phyloP scores from a whole-genome alignment of 805 yeast species.

The Nakazawaea wyomingensis region DNA sequence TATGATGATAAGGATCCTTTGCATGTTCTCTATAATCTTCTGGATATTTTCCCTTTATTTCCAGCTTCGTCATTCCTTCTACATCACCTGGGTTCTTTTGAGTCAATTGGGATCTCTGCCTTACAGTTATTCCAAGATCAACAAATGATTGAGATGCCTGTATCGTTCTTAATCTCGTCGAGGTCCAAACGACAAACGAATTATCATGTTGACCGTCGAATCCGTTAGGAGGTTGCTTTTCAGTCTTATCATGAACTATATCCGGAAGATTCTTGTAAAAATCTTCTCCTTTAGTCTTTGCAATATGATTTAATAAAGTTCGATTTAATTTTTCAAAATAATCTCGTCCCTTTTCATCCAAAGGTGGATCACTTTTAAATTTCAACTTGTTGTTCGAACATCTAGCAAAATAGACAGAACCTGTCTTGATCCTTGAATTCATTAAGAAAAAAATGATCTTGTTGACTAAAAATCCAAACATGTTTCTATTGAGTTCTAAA shows the following conservation, averaged over 20 bases:
- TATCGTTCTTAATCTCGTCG: conserved; percentile 78
- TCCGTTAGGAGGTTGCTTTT: conserved; percentile 34
- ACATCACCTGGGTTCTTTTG: conserved; percentile 88
- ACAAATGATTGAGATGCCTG: conserved; percentile 72
- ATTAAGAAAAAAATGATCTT: conserved; percentile 88
- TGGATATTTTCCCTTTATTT: conserved; percentile 57
- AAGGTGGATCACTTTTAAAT: conserved; percentile 73
- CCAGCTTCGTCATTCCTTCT: conserved; percentile 60
- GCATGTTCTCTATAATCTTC: conserved; percentile 60
- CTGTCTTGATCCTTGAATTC: conserved; percentile 83
- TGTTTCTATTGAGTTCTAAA: conserved; percentile 72
- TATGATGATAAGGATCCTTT: conserved; percentile 85
- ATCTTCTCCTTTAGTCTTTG: conserved; percentile 26
- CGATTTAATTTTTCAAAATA: conserved; percentile 64
- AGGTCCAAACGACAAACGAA: conserved; percentile 89
- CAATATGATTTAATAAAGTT: conserved; percentile 39
- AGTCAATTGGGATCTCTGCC: conserved; percentile 77
- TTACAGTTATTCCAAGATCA: conserved; percentile 55
- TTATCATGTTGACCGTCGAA: conserved; percentile 54
- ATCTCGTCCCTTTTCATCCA: conserved; percentile 65
- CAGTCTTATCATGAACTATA: background rate
- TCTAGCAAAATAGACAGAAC: conserved; percentile 89
- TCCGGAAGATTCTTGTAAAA: conserved; percentile 19
- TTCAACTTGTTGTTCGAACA: conserved; percentile 56
- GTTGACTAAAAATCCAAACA: conserved; percentile 83